Evolutionary conservation across 2,329 filamentous ascomycete genomes (phyloP), one percentile per base, ranked within the genome.

Genomic region (Alternaria triticina): DNA sequence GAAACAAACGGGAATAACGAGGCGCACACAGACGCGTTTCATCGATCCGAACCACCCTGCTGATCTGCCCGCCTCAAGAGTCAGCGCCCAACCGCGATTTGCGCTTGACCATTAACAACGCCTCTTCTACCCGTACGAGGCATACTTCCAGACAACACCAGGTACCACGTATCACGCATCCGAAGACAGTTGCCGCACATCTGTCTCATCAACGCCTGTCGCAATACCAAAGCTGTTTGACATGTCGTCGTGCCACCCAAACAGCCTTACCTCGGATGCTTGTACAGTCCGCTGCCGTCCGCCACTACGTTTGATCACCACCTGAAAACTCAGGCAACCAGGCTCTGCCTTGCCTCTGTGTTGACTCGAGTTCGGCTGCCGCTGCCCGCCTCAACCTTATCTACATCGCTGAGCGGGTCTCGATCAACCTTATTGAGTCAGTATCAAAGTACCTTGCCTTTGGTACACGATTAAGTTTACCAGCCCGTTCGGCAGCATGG

Each of bases 1-100:
- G 66, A 68, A 62, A 70, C 68, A 62, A 67, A 65, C 69, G 62
- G 66, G 68, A 65, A 66, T 67, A 68, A 61, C 59, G 45, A 65
- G 50, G 57, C 25, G 62, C 46, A 60, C 66, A 68, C 65, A 59
- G 57, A 68, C 64, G 15, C 56, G 68, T 73, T 72, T 73, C 69
- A 73, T 67, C 64, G 44, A 66, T 64, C 66, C 69, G 67, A 67
- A 62, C 60, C 58, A 57, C 63, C 67, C 64, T 62, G 61, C 64
- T 68, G 60, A 65, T 67, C 59, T 55, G 60, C 33, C 64, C 51
- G 60, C 40, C 54, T 57, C 43, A 46, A 59, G 61, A 54, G 57
- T 46, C 27, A 61, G 59, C 22, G 50, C 22, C 49, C 59, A 57
- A 61, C 55, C 55, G 57, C 61, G 22, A 59, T 47, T 59, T 36